Evolutionary conservation across 371 early-diverging fungal species (phyloP), one percentile per base, ranked within the genome.

Genomic region (Mucor plumbeus): DNA sequence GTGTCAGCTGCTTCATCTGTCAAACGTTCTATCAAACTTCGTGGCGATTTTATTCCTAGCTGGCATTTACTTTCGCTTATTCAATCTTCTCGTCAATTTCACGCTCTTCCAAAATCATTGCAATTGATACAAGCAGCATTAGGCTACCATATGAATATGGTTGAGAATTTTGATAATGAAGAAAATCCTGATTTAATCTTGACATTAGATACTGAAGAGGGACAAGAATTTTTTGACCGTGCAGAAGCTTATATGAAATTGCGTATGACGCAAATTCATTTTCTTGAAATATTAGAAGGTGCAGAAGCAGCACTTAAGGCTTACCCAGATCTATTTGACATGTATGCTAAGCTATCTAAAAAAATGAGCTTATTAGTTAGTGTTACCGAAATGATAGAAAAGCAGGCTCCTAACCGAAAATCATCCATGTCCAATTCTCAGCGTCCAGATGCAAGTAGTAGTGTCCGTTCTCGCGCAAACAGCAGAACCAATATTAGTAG

Each of bases 21-120:
- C 11, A 87, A 89, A 60, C 78, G 87, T 17, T 86, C 93, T 1
- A 69, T 95, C 26, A 73, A 77, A 53, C 65, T 90, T 33, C 84
- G 92, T n/a, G 71, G 89, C 0, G 67, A 79, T 5, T 85, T 88
- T 63, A 81, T 91, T 19, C 86, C 91, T 8, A 90, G 94, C 5
- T 97, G 95, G 95, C 92, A 97, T 72, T 82, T 97, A 19, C 71
- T 97, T 15, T 90, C 89, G 0, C 83, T 96, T 35, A 67, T 95
- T 35, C 78, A 91, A n/a, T 89, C 93, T 6, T 85, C 89, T 5
- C 62, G 69, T 38, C 67, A 64, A 50, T 69, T 65, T n/a, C 53
- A 73, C n/a, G 65, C 72, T 38, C 33, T 72, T 1, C 61, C 74
- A 1, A 73, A 88, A 58, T 95, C 94, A 0, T 68, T 92, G 65